These are phyloP conservation scores for Hypericum perforatum DNA, from an alignment of 345 rosid genomes.

Conservation along the genomic window DNA sequence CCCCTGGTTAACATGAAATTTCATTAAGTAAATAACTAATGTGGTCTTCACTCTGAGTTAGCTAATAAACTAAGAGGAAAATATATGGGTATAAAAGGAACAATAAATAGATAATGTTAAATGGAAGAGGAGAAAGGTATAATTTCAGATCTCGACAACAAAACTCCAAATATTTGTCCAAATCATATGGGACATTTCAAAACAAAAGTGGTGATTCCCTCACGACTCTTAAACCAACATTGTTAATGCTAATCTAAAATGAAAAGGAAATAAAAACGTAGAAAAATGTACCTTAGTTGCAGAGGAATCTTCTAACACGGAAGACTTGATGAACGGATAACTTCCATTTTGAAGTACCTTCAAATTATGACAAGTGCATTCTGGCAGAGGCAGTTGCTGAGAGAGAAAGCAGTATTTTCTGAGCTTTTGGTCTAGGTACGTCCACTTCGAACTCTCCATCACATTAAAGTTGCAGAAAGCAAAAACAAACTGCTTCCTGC, in stretches of 20 bases:
- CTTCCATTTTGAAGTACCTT: slow-evolving; percentile 47
- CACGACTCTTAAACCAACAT: not conserved
- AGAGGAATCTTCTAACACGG: slow-evolving; percentile 15
- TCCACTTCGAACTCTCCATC: slow-evolving; percentile 54
- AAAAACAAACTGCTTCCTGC: slow-evolving; percentile 53
- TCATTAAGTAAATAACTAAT: slow-evolving; percentile 8
- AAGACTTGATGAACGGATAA: slow-evolving; percentile 14
- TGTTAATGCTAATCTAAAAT: not conserved
- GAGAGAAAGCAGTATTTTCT: slow-evolving; percentile 41
- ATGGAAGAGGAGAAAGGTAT: too few species aligned
- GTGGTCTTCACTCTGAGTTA: not conserved
- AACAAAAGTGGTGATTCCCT: not conserved
- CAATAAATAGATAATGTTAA: too few species aligned
- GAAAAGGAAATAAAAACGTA: not conserved
- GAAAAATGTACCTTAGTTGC: slow-evolving; percentile 26
- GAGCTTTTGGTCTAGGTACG: slow-evolving; percentile 41
- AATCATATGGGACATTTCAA: not conserved
- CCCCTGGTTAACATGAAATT: slow-evolving; percentile 34
- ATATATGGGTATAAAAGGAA: not conserved
- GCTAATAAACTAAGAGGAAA: not conserved
- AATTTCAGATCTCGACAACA: too few species aligned
- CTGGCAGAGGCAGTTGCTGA: slow-evolving; percentile 50
- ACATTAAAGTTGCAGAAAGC: slow-evolving; percentile 46
- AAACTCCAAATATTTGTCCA: too few species aligned
- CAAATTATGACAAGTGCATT: slow-evolving; percentile 55